These are phyloP conservation scores for Puccinia coronata DNA, from an alignment of 1,284 basidiomycete species.

Conservation along the genomic window DNA sequence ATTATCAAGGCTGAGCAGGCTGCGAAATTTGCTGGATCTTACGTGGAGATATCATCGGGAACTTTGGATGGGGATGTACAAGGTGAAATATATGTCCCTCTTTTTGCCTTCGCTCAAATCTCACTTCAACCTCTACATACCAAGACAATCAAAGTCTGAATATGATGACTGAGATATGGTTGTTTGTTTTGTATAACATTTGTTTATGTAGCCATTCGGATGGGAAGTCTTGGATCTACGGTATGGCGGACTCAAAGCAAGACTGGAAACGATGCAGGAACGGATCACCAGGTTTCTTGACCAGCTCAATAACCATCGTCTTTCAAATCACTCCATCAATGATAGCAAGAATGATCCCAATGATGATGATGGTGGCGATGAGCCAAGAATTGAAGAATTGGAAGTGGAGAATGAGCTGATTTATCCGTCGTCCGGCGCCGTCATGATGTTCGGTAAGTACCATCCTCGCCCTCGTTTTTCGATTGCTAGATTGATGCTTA, in stretches of 20 bases:
- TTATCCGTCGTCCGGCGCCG: conserved; percentile 41
- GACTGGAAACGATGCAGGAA: conserved; percentile 58
- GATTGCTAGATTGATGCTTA: too few relatives aligned
- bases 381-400: conserved; percentile 18
- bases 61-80: conserved; percentile 57
- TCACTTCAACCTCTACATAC: too few relatives aligned
- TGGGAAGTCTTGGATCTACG: conserved; percentile 59
- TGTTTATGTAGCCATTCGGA: conserved; percentile 55
- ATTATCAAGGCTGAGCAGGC: conserved; percentile 52
- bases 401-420: conserved; percentile 36
- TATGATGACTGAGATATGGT: too few relatives aligned
- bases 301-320: too few relatives aligned
- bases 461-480: background rate
- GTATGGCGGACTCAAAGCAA: conserved; percentile 58
- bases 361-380: background rate
- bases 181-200: background rate
- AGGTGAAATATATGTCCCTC: too few relatives aligned
- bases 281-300: conserved; percentile 42
- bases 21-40: conserved; percentile 53
- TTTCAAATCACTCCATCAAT: too few relatives aligned
- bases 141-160: too few relatives aligned
- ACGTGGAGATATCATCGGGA: conserved; percentile 57
- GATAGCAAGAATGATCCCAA: too few relatives aligned
- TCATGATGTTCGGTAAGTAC: conserved; percentile 45
- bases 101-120: too few relatives aligned